Base-by-base conservation (phyloP, 2,329 filamentous ascomycete genomes). In the Raffaelea ambrosiae region DNA sequence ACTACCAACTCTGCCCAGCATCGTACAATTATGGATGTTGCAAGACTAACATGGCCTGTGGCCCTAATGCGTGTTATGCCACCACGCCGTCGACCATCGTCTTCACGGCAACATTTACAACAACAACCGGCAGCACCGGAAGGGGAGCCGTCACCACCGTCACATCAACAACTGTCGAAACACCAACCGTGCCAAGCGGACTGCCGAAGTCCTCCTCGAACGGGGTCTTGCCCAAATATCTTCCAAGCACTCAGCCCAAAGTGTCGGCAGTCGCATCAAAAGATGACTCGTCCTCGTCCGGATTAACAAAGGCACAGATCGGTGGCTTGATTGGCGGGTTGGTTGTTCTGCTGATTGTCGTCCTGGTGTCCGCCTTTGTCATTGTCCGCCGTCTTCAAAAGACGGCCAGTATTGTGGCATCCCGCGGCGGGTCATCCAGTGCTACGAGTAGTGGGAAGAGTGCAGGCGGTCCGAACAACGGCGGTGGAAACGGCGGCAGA, bases 1-100 rank as follows among this genome's bases (percentile, higher is more conserved):
- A 61, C 50, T 73, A 69, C 42, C 72, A 66, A 47, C 61, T 69
- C 3, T 81, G 77, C 49, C 69, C 77, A 2, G 55, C 69, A 5
- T 73, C 71, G 1, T 53, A 74, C 4, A 70, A 69, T 45, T 73
- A 69, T 49, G 77, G 76, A 0, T 81, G 77, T 53, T 81, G 77
- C 55, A 61, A 60, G 3, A 67, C 60, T 42, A 71, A 70, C 4
- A 68, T 73, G 65, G 70, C 60, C 22, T 81, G 77, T 54, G 76
- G 66, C 3, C 46, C 58, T 2, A 61, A 57, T 18, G 59, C 57
- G 14, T 81, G 77, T 55, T 79, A 74, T 50, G 63, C 68, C 1
- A 74, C 70, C 0, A 62, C 61, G 0, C 66, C 72, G 1, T 57
- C 64, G 1, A 77, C 74, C 0, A 61, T 66, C n/a, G 70, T 66